phyloP scores from a whole-genome alignment of 257 asterid genomes.

The Striga asiatica region DNA sequence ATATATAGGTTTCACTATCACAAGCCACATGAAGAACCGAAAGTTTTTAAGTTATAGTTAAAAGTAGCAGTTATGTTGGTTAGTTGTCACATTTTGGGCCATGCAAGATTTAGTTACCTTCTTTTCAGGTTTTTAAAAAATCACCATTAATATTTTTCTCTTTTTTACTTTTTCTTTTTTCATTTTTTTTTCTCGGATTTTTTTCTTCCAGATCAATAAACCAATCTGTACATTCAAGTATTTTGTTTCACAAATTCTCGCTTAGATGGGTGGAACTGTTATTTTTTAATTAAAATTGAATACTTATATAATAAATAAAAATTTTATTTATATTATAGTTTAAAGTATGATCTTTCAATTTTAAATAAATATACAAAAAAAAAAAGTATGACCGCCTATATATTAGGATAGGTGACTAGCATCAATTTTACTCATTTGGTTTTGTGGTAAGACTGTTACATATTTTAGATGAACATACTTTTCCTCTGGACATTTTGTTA shows the following conservation, averaged over 20 bases:
- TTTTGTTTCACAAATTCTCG: neutral
- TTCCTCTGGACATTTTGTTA: too few species aligned
- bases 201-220: neutral
- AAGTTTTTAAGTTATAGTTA: neutral
- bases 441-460: too few species aligned
- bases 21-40: neutral
- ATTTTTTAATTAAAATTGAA: too few species aligned
- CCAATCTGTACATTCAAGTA: neutral
- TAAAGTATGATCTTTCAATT: too few species aligned
- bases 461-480: too few species aligned
- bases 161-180: neutral
- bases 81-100: slow-evolving; percentile 28
- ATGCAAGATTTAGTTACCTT: slow-evolving; percentile 4
- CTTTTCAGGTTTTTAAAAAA: neutral
- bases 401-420: too few species aligned
- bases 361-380: too few species aligned
- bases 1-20: neutral
- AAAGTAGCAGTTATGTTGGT: slow-evolving; percentile 44
- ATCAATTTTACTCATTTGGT: too few species aligned
- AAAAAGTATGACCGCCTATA: too few species aligned
- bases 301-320: too few species aligned
- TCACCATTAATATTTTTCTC: neutral
- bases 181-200: neutral
- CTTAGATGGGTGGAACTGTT: too few species aligned
- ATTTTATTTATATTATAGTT: too few species aligned